Percentiles rank a stretch among this genome's conserved stretches.
phyloP scores from a whole-genome alignment of 2,329 filamentous ascomycete genomes.

The Drechslerella dactyloides region DNA sequence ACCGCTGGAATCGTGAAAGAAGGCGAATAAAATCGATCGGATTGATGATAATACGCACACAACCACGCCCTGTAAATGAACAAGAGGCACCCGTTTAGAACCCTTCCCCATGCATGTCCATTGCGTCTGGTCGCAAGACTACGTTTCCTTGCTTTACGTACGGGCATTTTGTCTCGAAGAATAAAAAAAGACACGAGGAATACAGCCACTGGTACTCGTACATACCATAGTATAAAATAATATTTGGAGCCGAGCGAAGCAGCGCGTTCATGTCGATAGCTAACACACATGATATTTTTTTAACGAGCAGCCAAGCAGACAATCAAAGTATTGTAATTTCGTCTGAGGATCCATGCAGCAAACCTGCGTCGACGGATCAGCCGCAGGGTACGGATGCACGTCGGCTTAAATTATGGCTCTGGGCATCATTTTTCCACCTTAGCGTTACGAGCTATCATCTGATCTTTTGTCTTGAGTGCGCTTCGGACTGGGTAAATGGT shows the following conservation, averaged over 20 bases:
- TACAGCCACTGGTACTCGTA: no score
- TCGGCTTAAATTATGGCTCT: not conserved
- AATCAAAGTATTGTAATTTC: not conserved
- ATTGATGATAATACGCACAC: not conserved
- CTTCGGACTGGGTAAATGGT: not conserved
- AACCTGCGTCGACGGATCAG: not conserved
- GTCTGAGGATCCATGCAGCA: not conserved
- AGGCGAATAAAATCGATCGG: not conserved
- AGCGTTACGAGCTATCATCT: not conserved
- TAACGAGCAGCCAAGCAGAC: not conserved
- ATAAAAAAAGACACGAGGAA: no score
- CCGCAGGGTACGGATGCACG: not conserved
- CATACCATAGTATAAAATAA: not conserved
- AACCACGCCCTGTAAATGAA: not conserved
- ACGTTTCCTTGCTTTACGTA: not conserved
- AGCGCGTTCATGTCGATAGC: slow-evolving; percentile 2
- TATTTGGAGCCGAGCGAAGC: not conserved
- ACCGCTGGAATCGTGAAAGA: not conserved
- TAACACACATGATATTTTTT: not conserved
- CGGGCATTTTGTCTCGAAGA: no score
- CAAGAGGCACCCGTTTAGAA: no score
- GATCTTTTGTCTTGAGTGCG: not conserved
- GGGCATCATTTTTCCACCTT: not conserved
- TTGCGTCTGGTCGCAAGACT: no score
- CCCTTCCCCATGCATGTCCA: no score